Conservation (phyloP, 2,329 filamentous ascomycete genomes). For the Sporothrix schenckii region DNA sequence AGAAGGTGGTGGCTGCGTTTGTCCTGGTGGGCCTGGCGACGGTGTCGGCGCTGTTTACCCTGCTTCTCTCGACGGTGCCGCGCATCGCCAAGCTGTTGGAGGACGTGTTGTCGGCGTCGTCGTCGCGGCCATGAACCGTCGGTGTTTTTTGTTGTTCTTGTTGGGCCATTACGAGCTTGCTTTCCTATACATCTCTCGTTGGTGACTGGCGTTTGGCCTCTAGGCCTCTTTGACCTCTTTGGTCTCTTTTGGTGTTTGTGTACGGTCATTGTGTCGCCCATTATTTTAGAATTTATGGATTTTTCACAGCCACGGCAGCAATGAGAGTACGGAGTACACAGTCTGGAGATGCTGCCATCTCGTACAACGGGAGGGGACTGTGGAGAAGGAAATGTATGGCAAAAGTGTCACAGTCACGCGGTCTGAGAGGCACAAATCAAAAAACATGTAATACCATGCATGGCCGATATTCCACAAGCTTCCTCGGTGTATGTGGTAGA, state of each 20-base stretch:
- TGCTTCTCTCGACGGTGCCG: slow-evolving; percentile 22
- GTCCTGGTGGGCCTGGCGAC: slow-evolving; percentile 17
- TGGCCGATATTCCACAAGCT: too few relatives aligned
- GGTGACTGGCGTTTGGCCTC: not conserved
- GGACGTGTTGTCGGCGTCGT: not conserved
- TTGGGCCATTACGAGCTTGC: not conserved
- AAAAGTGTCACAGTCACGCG: not conserved
- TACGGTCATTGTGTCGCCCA: not conserved
- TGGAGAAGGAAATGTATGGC: not conserved
- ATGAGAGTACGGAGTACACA: not conserved
- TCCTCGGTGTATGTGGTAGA: too few relatives aligned
- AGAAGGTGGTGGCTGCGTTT: slow-evolving; percentile 25
- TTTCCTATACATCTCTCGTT: not conserved
- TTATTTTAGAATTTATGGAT: not conserved
- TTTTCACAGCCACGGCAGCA: not conserved
- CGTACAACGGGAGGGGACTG: not conserved
- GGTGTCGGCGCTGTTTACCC: slow-evolving; percentile 22
- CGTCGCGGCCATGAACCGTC: not conserved
- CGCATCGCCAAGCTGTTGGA: slow-evolving; percentile 11
- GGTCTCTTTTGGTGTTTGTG: not conserved
- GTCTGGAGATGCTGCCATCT: not conserved
- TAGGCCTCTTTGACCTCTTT: not conserved
- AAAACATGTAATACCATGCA: too few relatives aligned
- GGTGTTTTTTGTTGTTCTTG: not conserved
- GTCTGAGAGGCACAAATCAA: not conserved